Conservation (phyloP, 1,284 basidiomycete genomes). For the Cutaneotrichosporon sp. region DNA sequence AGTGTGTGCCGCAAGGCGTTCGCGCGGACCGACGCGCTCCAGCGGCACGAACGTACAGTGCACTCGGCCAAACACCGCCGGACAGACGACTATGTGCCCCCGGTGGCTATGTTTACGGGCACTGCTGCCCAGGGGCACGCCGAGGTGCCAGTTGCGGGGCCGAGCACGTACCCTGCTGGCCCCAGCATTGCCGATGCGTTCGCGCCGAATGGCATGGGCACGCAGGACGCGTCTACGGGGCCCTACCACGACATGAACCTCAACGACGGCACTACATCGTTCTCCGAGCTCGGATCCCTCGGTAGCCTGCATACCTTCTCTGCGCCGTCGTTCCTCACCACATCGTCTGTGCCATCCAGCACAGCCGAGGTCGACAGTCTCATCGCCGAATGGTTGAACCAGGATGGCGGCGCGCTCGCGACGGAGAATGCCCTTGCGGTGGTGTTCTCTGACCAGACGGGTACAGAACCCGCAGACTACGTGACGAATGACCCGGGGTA, state of each 20-base stretch:
- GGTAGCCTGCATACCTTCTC: neutral
- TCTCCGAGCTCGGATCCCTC: too few species aligned
- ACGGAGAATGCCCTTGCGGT: conserved; percentile 5
- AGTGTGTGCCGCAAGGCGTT: conserved; percentile 5
- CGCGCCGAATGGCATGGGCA: too few species aligned
- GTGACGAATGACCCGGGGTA: neutral
- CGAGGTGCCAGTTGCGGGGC: too few species aligned
- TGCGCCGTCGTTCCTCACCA: neutral
- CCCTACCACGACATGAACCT: too few species aligned
- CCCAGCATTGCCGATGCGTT: too few species aligned
- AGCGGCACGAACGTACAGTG: conserved; percentile 9
- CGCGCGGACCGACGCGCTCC: conserved; percentile 7
- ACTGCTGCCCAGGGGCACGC: too few species aligned
- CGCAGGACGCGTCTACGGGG: too few species aligned
- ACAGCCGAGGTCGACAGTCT: conserved; percentile 4
- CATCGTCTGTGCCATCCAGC: neutral
- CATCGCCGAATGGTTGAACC: conserved; percentile 9
- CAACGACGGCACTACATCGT: too few species aligned
- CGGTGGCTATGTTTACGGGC: too few species aligned
- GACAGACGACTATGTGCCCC: neutral
- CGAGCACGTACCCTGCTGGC: too few species aligned
- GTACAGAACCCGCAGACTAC: neutral
- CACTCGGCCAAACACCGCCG: conserved; percentile 2
- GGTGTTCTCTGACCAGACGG: conserved; percentile 6
- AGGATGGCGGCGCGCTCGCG: conserved; percentile 4